phyloP scores from a whole-genome alignment of 2,329 filamentous ascomycete species.

The Ilyonectria mors-panacis region DNA sequence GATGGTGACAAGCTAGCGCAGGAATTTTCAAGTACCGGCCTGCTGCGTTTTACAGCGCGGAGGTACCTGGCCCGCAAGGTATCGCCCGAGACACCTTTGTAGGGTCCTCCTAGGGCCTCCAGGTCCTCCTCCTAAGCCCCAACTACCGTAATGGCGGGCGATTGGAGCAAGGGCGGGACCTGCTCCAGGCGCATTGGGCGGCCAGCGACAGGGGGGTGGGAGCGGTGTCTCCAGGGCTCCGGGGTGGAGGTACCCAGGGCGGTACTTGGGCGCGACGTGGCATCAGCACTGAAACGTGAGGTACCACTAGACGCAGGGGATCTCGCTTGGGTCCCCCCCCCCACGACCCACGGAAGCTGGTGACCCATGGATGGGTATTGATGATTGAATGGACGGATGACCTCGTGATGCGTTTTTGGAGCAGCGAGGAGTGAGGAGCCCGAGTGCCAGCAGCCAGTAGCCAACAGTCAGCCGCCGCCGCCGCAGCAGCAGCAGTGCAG shows the following conservation, averaged over 20 bases:
- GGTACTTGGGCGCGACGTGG: conserved; percentile 7
- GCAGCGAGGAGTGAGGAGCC: background rate
- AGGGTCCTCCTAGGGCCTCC: background rate
- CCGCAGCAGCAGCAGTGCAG: background rate
- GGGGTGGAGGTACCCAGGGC: background rate
- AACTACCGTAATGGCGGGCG: conserved; percentile 12
- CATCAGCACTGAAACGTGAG: conserved; percentile 10
- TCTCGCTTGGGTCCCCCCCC: conserved; percentile 3
- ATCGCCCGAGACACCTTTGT: conserved; percentile 1
- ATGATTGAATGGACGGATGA: conserved; percentile 4
- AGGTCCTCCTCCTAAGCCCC: background rate
- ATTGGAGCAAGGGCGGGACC: conserved; percentile 1
- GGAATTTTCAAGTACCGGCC: background rate
- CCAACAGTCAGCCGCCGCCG: background rate
- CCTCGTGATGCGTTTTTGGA: background rate
- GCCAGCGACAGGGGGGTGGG: background rate
- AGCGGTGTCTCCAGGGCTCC: background rate
- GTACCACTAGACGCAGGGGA: conserved; percentile 12
- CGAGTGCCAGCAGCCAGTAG: background rate
- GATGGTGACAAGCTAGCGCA: background rate
- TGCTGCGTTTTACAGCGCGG: background rate
- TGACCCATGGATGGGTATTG: conserved; percentile 1
- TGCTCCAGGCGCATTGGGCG: conserved; percentile 2
- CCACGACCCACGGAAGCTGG: background rate
- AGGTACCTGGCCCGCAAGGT: background rate